These are phyloP conservation scores for Hanseniaspora lachancei DNA, from an alignment of 805 yeast genomes.

Conservation along the genomic window DNA sequence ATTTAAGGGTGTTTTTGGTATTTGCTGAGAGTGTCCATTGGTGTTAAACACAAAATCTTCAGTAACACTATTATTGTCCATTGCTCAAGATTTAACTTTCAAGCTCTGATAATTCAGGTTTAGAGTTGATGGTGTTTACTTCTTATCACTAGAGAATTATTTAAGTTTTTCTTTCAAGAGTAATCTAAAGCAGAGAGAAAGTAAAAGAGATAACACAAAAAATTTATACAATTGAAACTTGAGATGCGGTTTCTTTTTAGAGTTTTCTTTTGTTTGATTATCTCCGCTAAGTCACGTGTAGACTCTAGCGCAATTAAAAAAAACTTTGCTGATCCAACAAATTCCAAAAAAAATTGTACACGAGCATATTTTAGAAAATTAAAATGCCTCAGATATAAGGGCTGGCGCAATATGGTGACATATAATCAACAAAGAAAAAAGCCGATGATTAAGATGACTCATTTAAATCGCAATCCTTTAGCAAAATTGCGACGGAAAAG, in stretches of 20 bases:
- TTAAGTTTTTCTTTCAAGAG: too few species aligned
- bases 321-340: neutral
- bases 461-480: neutral
- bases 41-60: neutral
- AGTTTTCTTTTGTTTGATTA: neutral
- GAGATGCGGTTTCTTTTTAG: too few species aligned
- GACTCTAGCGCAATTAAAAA: too few species aligned
- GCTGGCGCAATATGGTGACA: neutral
- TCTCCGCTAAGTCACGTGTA: neutral
- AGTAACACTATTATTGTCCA: slow-evolving; percentile 1
- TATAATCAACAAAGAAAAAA: neutral
- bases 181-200: neutral
- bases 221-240: neutral
- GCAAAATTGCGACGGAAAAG: neutral
- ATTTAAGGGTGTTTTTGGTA: neutral
- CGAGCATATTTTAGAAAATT: neutral
- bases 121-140: too few species aligned
- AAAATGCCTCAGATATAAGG: neutral
- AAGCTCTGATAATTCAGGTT: neutral
- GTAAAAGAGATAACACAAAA: neutral
- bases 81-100: neutral
- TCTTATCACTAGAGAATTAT: too few species aligned
- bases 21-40: neutral
- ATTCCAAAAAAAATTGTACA: neutral
- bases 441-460: neutral